Base-by-base conservation (phyloP, 352 stramenopile species). In the Globisporangium parvum region DNA sequence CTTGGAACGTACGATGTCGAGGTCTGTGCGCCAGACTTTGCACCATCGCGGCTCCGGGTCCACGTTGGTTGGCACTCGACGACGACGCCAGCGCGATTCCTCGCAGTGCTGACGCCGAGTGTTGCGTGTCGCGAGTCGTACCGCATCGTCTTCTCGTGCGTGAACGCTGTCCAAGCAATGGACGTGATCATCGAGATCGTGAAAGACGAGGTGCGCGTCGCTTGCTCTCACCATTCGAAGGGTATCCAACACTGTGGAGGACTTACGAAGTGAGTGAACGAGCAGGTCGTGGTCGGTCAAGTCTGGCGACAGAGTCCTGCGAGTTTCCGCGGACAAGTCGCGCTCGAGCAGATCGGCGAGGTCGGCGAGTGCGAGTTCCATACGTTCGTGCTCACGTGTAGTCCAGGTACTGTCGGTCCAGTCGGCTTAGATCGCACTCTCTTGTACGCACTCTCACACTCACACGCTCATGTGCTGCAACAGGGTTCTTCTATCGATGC, bases 91-190 rank as follows among this genome's bases (percentile, higher is more conserved):
- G 26, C 60, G 23, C 63, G 57, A 8, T 63, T 70, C 18, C 28
- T 85, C 28, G 59, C 69, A 11, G 67, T 86, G 11, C 31, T 89
- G 21, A 72, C 73, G 41, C 68, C 74, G 20, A 12, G 46, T 5
- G 65, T 83, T 49, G 15, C 37, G 12, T 15, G 45, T 5, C 33
- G 60, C 3, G 24, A 56, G 14, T 58, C 58, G 2, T 81, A 70
- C 21, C 74, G 74, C 20, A 31, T 85, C n/a, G 48, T 86, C n/a
- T 72, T 87, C 40, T 78, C 73, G 31, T 78, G 66, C 23, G 54
- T 85, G 3, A 70, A 71, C 37, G 63, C 39, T 12, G 31, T 54
- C 1, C 35, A 62, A 6, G 65, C 37, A 9, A 77, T 89, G 52
- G 65, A 85, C 47, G 47, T 66, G 33, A 75, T 84, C 28, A 6